Evolutionary conservation across 2,329 filamentous ascomycete species (phyloP).

Genomic region (Lasiodiplodia gonubiensis): DNA sequence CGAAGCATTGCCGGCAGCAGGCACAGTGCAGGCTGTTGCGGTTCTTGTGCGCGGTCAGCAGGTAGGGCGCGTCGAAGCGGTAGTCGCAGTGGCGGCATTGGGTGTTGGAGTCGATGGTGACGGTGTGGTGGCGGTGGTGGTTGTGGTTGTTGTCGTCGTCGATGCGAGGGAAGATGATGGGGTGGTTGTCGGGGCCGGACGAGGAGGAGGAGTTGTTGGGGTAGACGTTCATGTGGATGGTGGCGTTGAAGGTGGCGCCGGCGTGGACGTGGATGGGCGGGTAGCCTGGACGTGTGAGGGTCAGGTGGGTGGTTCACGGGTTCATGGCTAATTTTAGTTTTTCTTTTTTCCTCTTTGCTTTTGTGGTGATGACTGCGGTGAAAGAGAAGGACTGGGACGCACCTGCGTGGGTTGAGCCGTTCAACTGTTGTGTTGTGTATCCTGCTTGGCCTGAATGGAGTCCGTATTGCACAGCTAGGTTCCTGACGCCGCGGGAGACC

Average conservation of each 20-base stretch:
- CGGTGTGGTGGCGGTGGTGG: neutral
- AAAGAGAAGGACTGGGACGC: neutral
- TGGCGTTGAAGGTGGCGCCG: conserved; percentile 6
- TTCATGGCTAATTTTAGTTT: neutral
- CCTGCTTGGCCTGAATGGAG: neutral
- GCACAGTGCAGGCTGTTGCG: conserved; percentile 15
- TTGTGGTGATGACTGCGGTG: neutral
- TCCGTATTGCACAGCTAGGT: neutral
- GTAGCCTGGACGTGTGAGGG: neutral
- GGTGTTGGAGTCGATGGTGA: neutral
- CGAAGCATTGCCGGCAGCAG: conserved; percentile 14
- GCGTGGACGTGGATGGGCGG: conserved; percentile 19
- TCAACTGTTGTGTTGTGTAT: neutral
- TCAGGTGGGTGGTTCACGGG: neutral
- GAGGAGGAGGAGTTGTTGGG: neutral
- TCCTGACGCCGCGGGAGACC: neutral
- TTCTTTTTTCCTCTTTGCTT: neutral
- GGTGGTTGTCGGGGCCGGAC: neutral
- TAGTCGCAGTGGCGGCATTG: conserved; percentile 16
- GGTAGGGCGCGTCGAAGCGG: neutral
- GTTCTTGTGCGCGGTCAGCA: neutral
- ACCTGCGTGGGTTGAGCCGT: neutral
- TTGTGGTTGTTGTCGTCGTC: neutral
- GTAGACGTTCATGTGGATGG: conserved; percentile 13
- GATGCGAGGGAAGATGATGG: neutral